Base-by-base conservation (phyloP, 202 grass and related monocot species). In the Panicum virgatum region DNA sequence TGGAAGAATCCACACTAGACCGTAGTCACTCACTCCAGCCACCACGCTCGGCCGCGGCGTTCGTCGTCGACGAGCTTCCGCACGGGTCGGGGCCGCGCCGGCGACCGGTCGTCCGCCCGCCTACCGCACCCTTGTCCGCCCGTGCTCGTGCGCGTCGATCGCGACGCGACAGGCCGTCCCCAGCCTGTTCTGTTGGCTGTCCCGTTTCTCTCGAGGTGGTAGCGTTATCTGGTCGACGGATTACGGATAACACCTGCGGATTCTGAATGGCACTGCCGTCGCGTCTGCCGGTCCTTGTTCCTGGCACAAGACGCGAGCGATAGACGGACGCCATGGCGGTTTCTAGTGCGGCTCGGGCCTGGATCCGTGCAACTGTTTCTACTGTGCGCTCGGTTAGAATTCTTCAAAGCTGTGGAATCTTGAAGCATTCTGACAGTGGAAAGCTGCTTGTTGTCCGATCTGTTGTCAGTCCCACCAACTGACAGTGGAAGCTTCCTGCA, bases 331-430 rank as follows among this genome's bases (percentile, higher is more conserved):
- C 32, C 32, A 34, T 34, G 32, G 32, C 32, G 32, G 3, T 34
- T 34, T 34, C 32, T 34, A 34, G 32, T 34, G 32, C 32, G 1
- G 32, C 32, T 34, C 32, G 32, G 32, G 32, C 32, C 32, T 34
- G 32, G 3, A 34, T 34, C 32, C 32, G 3, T 34, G 32, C 32
- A 13, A 47, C 20, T 54, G 52, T 56, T 23, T 56, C n/a, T 23
- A 56, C 11, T 3, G 12, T 32, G 44, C 11, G 14, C 61, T 36
- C 29, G 12, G 30, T 52, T 16, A 51, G 45, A 30, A 34, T 62
- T 62, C 57, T 72, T 79, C 76, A 12, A 62, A 79, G 76, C 7
- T 26, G 29, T 18, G 13, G 62, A n/a, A n/a, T n/a, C n/a, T n/a
- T n/a, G n/a, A 16, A 11, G 19, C 64, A 51, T 66, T 23, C 62